Evolutionary conservation across 2,329 filamentous ascomycete genomes (phyloP), one percentile per base, ranked within the genome.

Genomic region (Paraphaeosphaeria minitans): DNA sequence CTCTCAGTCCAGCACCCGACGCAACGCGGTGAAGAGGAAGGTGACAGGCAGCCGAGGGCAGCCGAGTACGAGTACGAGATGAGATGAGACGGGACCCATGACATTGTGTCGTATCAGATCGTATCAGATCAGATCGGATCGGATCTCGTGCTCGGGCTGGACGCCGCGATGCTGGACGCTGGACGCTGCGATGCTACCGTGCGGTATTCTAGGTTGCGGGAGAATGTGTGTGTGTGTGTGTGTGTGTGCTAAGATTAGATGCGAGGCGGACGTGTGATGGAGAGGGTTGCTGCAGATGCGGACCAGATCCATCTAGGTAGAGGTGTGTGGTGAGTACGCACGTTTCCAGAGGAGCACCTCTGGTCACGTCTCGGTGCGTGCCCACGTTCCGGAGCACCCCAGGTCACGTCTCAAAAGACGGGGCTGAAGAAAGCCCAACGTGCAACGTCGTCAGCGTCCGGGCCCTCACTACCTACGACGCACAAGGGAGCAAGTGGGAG

Each of bases 111-210:
- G 21, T 19, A 35, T 22, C 31, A 12, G 10, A 6, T 55, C 35
- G n/a, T n/a, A n/a, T n/a, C n/a, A n/a, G n/a, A n/a, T n/a, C n/a
- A n/a, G n/a, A n/a, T n/a, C n/a, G n/a, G n/a, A n/a, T n/a, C 31
- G 19, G 10, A 6, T 55, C 35, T 33, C 24, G 33, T 21, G 45
- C 53, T 9, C 2, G 39, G 35, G n/a, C 53, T 14, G 7, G 39
- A 19, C 24, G 43, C 46, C 43, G 54, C 46, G 37, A 56, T 56
- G 16, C 54, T 14, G n/a, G n/a, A n/a, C n/a, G n/a, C 53, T 14
- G 7, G 39, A 19, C 24, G 43, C 46, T 50, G 54, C 46, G 37
- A 56, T 56, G 16, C 54, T 14, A 56, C 54, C 33, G 27, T 56
- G 45, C 39, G 29, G 43, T 56, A 46, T 24, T 24, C 16, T 39